A percentile compares a stretch with the other conserved stretches of the same genome.
These are phyloP conservation scores for Phytophthora boehmeriae DNA, from an alignment of 352 stramenopile genomes.

Conservation along the genomic window DNA sequence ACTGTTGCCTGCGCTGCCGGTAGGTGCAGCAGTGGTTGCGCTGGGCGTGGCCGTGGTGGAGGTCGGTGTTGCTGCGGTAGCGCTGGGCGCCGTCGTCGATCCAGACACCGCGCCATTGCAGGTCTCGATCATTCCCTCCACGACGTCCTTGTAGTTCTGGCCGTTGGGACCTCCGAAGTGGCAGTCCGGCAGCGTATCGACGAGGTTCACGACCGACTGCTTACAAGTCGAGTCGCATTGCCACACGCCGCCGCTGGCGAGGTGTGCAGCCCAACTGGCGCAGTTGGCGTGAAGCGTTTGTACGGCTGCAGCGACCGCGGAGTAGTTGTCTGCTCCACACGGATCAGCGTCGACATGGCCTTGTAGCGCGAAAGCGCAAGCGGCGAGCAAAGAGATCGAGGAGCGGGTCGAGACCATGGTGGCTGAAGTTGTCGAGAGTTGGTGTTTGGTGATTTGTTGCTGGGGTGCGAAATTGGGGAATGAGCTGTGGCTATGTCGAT, in stretches of 20 bases:
- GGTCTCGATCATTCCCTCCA: conserved; percentile 3
- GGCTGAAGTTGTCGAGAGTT: neutral
- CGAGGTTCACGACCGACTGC: conserved; percentile 11
- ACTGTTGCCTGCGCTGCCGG: neutral
- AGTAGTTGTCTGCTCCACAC: conserved; percentile 5
- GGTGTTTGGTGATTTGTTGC: conserved; percentile 6
- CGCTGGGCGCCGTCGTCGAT: neutral
- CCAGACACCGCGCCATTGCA: neutral
- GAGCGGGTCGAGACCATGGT: conserved; percentile 1
- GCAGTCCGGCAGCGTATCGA: conserved; percentile 12
- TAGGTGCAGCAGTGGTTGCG: neutral
- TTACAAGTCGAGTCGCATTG: conserved; percentile 17
- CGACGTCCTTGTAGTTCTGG: conserved; percentile 18
- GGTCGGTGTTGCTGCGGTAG: neutral
- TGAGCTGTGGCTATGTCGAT: neutral
- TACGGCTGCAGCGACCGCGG: conserved; percentile 4
- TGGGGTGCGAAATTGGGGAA: conserved; percentile 3
- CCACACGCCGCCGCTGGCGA: conserved; percentile 18
- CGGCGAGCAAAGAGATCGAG: neutral
- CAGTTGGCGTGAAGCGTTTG: conserved; percentile 9
- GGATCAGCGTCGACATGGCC: neutral
- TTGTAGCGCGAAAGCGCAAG: neutral
- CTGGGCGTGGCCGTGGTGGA: neutral
- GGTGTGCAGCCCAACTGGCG: conserved; percentile 15
- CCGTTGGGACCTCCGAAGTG: conserved; percentile 17